Percentiles rank a stretch among this genome's conserved stretches.
These are phyloP conservation scores for Mycena alexandri DNA, from an alignment of 768 basidiomycete species.

Conservation along the genomic window DNA sequence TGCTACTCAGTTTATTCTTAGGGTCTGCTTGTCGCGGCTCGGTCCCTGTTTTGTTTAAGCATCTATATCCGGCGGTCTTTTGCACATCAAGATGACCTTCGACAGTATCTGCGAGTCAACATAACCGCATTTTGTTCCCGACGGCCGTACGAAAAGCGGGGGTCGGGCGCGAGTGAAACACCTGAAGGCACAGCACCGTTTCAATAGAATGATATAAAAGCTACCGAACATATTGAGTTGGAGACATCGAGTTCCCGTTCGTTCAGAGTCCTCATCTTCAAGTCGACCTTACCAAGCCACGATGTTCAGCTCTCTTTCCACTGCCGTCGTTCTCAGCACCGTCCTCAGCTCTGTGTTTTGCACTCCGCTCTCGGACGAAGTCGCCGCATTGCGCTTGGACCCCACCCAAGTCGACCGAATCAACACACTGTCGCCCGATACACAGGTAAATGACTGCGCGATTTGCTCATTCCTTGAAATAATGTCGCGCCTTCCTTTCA, in stretches of 20 bases:
- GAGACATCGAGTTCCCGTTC: slow-evolving; percentile 4
- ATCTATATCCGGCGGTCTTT: not conserved
- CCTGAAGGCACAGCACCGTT: not conserved
- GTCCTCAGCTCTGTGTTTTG: slow-evolving; percentile 15
- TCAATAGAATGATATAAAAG: slow-evolving; percentile 10
- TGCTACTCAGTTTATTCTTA: not conserved
- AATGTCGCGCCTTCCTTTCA: not conserved
- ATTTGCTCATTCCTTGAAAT: no score
- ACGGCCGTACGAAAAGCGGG: not conserved
- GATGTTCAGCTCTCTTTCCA: slow-evolving; percentile 22
- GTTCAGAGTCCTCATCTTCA: not conserved
- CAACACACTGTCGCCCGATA: slow-evolving; percentile 10
- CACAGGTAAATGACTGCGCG: not conserved
- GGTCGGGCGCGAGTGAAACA: not conserved
- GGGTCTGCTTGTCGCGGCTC: not conserved
- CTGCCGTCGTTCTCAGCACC: slow-evolving; percentile 24
- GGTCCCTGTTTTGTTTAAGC: slow-evolving; percentile 11
- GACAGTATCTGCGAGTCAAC: no score
- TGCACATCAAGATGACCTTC: not conserved
- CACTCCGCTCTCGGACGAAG: slow-evolving; percentile 1
- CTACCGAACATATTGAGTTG: not conserved
- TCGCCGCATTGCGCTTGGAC: slow-evolving; percentile 20
- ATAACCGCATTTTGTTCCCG: not conserved
- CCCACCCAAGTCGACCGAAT: slow-evolving; percentile 31
- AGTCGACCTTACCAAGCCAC: not conserved